phyloP scores from a whole-genome alignment of 306 rosid species.

The Vigna radiata region DNA sequence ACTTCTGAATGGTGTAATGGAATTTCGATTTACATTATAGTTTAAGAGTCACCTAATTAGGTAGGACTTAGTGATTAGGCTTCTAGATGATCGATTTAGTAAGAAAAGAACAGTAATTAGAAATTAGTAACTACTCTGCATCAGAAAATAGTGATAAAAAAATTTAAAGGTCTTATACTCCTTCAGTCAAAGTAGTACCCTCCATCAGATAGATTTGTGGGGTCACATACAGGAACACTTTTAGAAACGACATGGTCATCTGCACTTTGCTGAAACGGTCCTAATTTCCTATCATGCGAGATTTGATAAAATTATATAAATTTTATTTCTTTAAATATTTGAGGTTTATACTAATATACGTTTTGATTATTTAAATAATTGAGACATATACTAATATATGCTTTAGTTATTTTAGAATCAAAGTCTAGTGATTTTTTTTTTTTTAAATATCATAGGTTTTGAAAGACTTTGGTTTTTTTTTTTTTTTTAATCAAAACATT shows the following conservation, averaged over 20 bases:
- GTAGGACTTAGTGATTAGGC: not conserved
- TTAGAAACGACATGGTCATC: not conserved
- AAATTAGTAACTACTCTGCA: not conserved
- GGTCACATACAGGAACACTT: not conserved
- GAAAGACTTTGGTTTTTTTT: no score
- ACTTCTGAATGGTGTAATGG: not conserved
- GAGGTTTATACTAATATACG: no score
- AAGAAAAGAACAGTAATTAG: not conserved
- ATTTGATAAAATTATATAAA: no score
- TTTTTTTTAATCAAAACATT: no score
- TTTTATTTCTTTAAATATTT: no score
- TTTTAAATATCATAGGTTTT: no score
- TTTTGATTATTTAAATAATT: no score
- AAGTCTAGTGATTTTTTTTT: no score
- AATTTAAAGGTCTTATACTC: not conserved
- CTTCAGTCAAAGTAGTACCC: slow-evolving; percentile 4
- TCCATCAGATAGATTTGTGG: not conserved
- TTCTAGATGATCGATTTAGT: slow-evolving; percentile 6
- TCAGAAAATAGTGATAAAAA: not conserved
- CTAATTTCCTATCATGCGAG: not conserved
- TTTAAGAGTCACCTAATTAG: slow-evolving; percentile 1
- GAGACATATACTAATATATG: no score
- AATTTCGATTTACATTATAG: not conserved
- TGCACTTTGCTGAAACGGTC: not conserved
- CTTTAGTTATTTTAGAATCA: no score